These are phyloP conservation scores for Phytophthora tubulina DNA, from an alignment of 352 stramenopile species.

Conservation along the genomic window DNA sequence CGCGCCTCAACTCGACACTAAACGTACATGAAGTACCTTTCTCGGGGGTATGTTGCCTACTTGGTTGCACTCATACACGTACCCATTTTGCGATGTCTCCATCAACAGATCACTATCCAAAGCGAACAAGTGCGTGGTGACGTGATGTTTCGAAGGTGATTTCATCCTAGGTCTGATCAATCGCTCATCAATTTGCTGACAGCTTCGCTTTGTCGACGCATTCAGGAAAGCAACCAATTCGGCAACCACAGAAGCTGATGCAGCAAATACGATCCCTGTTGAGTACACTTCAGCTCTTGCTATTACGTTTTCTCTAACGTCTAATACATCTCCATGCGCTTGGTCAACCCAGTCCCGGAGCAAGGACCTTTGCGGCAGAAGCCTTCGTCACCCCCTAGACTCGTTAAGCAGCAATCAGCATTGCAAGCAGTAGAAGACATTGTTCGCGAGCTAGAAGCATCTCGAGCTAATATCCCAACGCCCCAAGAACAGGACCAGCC, in stretches of 20 bases:
- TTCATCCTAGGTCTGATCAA: not conserved
- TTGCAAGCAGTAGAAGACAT: conserved; percentile 51
- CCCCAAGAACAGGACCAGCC: conserved; percentile 3
- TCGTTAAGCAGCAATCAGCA: conserved; percentile 28
- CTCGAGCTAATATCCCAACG: conserved; percentile 17
- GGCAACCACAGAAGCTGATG: conserved; percentile 8
- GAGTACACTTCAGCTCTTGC: conserved; percentile 4
- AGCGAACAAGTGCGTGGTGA: conserved; percentile 44
- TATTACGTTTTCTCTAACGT: conserved; percentile 20
- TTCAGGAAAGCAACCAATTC: not conserved
- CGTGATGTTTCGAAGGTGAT: conserved; percentile 47
- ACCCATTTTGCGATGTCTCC: not conserved
- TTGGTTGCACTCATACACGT: not conserved
- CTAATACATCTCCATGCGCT: not conserved
- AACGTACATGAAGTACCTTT: conserved; percentile 24
- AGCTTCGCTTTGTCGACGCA: not conserved
- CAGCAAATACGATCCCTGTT: conserved; percentile 2
- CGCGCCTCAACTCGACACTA: conserved; percentile 50
- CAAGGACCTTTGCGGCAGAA: conserved; percentile 7
- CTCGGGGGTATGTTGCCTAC: no score
- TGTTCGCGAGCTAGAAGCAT: conserved; percentile 46
- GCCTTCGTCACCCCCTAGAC: conserved; percentile 18
- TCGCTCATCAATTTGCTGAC: not conserved
- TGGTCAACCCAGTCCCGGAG: conserved; percentile 15
- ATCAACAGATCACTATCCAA: conserved; percentile 40